Percentiles rank a stretch among this genome's conserved stretches.
Conservation (phyloP, 2,329 filamentous ascomycete species). For the Colletotrichum trifolii region DNA sequence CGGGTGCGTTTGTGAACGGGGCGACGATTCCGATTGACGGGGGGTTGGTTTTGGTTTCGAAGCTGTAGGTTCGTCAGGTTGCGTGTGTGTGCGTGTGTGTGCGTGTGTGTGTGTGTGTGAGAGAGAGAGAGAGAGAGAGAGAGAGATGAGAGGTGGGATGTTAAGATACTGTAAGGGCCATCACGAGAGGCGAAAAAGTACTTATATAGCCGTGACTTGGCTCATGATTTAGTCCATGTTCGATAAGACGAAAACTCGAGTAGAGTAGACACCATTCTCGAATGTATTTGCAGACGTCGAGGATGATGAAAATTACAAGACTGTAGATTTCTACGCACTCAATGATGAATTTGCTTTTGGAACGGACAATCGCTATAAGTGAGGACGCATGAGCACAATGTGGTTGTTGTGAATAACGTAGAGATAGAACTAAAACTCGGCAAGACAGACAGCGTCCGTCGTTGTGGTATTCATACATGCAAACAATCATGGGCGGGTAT, state of each 20-base stretch:
- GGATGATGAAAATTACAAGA: too few species aligned
- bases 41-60: slow-evolving; percentile 58
- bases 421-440: slow-evolving; percentile 3
- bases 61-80: slow-evolving; percentile 48
- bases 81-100: accelerated
- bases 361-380: background rate
- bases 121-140: too few species aligned
- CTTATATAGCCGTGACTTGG: too few species aligned
- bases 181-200: too few species aligned
- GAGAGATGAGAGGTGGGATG: background rate
- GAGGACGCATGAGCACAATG: background rate
- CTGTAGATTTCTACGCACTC: too few species aligned
- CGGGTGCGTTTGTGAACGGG: slow-evolving; percentile 74
- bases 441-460: slow-evolving; percentile 6
- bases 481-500: slow-evolving; percentile 9
- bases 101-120: background rate
- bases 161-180: too few species aligned
- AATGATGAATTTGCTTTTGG: too few species aligned
- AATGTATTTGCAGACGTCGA: too few species aligned
- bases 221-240: too few species aligned
- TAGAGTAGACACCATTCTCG: too few species aligned
- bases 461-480: slow-evolving; percentile 33
- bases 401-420: background rate
- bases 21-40: slow-evolving; percentile 73
- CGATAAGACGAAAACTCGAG: too few species aligned